Conservation (phyloP, 495 filamentous ascomycete genomes). For the Talaromyces nanjingensis region DNA sequence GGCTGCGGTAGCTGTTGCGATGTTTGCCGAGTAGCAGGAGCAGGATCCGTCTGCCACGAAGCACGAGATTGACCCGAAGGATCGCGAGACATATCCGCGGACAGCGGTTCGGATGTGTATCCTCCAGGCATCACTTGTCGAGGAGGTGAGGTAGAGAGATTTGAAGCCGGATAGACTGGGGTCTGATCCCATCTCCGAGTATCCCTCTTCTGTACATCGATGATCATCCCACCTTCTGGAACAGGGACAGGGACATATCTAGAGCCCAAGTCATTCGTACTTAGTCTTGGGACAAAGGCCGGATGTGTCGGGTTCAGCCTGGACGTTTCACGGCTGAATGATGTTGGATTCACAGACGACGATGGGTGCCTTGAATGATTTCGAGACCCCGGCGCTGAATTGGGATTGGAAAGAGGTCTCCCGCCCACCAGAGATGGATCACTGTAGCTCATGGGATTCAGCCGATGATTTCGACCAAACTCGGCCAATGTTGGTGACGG, state of each 20-base stretch:
- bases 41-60: conserved; percentile 35
- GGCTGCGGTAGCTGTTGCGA: conserved; percentile 16
- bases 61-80: conserved; percentile 29
- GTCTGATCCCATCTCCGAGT: conserved; percentile 2
- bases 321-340: conserved; percentile 18
- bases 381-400: conserved; percentile 20
- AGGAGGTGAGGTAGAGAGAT: conserved; percentile 29
- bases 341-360: conserved; percentile 15
- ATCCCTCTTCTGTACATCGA: background rate
- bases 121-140: conserved; percentile 14
- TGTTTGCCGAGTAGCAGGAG: conserved; percentile 11
- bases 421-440: conserved; percentile 22
- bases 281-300: background rate
- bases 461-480: conserved; percentile 19
- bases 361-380: conserved; percentile 19
- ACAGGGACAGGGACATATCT: background rate
- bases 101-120: conserved; percentile 21
- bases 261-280: background rate
- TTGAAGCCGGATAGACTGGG: conserved; percentile 30
- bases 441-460: conserved; percentile 30
- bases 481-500: conserved; percentile 31
- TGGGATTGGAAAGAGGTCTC: conserved; percentile 8
- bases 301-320: background rate
- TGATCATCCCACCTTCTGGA: background rate
- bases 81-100: conserved; percentile 27